Percentiles rank a stretch among this genome's conserved stretches.
Conservation (phyloP, 495 filamentous ascomycete genomes). For the Penicillium desertorum region DNA sequence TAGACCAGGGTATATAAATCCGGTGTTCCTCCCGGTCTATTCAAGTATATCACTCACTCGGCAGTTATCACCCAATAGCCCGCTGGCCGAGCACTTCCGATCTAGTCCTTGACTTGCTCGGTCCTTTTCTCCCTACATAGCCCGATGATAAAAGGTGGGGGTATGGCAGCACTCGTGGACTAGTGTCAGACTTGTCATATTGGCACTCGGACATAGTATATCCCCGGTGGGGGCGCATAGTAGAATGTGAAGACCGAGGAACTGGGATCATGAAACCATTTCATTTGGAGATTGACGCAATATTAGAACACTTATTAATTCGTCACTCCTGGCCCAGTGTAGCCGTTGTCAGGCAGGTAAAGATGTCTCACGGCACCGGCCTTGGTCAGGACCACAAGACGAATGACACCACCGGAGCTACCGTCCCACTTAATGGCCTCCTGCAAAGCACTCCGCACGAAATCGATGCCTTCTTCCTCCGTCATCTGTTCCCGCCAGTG, state of each 20-base stretch:
- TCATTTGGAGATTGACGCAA: slow-evolving; percentile 21
- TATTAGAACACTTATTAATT: slow-evolving; percentile 39
- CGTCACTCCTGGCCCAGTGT: slow-evolving; percentile 61
- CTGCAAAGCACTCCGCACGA: slow-evolving; percentile 83
- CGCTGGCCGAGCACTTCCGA: slow-evolving; percentile 4
- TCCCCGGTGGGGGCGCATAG: not conserved
- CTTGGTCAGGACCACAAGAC: slow-evolving; percentile 91
- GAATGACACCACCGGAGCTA: slow-evolving; percentile 95
- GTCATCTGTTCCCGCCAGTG: slow-evolving; percentile 96
- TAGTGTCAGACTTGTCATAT: slow-evolving; percentile 2
- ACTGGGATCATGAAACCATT: slow-evolving; percentile 19
- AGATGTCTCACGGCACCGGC: slow-evolving; percentile 85
- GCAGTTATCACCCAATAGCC: not conserved
- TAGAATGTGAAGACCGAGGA: not conserved
- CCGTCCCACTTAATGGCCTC: slow-evolving; percentile 99
- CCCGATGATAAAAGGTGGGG: not conserved
- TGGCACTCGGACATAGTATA: not conserved
- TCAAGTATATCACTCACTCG: not conserved
- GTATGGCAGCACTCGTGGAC: not conserved
- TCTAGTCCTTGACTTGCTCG: not conserved
- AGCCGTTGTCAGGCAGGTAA: slow-evolving; percentile 85
- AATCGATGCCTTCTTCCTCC: slow-evolving; percentile 86
- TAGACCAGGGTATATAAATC: slow-evolving; percentile 6
- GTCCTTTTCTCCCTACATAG: not conserved
- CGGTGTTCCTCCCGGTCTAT: not conserved